Base-by-base conservation (phyloP, 2,329 filamentous ascomycete species). In the Fusarium austroafricanum region DNA sequence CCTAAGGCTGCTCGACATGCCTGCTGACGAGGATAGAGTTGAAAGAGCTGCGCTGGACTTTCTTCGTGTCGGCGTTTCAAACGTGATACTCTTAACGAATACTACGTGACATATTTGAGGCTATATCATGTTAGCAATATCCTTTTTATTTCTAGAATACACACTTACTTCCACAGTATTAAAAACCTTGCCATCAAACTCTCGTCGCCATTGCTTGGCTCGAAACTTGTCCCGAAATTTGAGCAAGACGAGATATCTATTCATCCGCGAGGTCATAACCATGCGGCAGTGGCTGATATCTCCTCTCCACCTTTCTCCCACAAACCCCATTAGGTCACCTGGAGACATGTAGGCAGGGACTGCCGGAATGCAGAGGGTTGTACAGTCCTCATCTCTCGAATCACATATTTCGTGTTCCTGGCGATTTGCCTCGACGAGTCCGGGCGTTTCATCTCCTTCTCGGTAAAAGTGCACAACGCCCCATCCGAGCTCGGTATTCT, bases 101-200 rank as follows among this genome's bases (percentile, higher is more conserved):
- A 97, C 93, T 43, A 97, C 93, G 80, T 97, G 94, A 77, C 95
- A 98, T 47, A 94, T 93, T 80, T 98, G 94, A 38, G 94, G 92
- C 92, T 79, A 43, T n/a, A 23, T 45, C n/a, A 46, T 33, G 55
- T 71, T 37, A 78, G 71, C 43, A 49, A 17, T 17, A 29, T 35
- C 15, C 8, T n/a, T 15, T 9, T 14, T 14, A 8, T 9, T 39
- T n/a, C 5, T 20, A 6, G 8, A 33, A 21, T 8, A 21, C 14
- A 10, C 2, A 71, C 76, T 72, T 80, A 93, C 92, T 85, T 96
- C 93, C 85, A 97, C 93, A 61, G 89, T 91, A 75, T 96, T 97
- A 76, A 98, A 98, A 0, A 95, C 87, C 77, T 92, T 96, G 18
- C 96, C 96, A 78, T 98, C 96, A 85, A 95, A 97, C 71, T 93